These are phyloP conservation scores for Bombardia bombarda DNA, from an alignment of 495 filamentous ascomycete genomes.

Conservation along the genomic window DNA sequence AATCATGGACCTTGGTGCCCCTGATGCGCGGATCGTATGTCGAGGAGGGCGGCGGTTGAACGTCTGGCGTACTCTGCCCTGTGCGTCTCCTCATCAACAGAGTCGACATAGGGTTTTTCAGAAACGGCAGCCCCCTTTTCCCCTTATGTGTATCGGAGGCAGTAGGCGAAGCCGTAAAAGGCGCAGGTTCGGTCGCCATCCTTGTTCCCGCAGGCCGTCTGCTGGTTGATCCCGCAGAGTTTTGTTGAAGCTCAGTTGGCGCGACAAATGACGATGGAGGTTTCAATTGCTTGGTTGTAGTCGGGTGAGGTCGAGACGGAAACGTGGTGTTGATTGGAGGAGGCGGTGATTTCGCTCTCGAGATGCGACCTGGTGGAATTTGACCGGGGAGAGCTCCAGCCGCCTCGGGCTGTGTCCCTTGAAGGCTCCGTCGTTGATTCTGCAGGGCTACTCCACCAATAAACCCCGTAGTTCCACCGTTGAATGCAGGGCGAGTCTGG, in stretches of 20 bases:
- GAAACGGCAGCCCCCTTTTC: conserved; percentile 43
- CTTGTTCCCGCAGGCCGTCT: conserved; percentile 28
- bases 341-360: conserved; percentile 21
- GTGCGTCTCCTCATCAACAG: conserved; percentile 34
- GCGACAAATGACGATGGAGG: conserved; percentile 29
- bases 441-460: conserved; percentile 34
- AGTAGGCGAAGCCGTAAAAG: conserved; percentile 54
- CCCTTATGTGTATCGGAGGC: conserved; percentile 46
- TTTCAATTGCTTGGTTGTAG: conserved; percentile 20
- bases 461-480: conserved; percentile 23
- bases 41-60: conserved; percentile 45
- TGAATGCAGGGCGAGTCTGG: conserved; percentile 14
- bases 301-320: conserved; percentile 11
- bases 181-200: conserved; percentile 27
- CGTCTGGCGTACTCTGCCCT: conserved; percentile 34
- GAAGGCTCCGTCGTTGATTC: conserved; percentile 25
- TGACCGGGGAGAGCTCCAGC: conserved; percentile 8
- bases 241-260: conserved; percentile 29
- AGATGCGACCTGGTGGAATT: conserved; percentile 15
- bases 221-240: conserved; percentile 4
- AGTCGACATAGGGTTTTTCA: conserved; percentile 43
- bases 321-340: conserved; percentile 22
- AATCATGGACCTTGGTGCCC: conserved; percentile 82
- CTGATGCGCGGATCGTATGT: conserved; percentile 75
- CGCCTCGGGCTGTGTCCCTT: conserved; percentile 13